Evolutionary conservation across 1,284 basidiomycete genomes (phyloP).

Genomic region (Leccinum insigne): DNA sequence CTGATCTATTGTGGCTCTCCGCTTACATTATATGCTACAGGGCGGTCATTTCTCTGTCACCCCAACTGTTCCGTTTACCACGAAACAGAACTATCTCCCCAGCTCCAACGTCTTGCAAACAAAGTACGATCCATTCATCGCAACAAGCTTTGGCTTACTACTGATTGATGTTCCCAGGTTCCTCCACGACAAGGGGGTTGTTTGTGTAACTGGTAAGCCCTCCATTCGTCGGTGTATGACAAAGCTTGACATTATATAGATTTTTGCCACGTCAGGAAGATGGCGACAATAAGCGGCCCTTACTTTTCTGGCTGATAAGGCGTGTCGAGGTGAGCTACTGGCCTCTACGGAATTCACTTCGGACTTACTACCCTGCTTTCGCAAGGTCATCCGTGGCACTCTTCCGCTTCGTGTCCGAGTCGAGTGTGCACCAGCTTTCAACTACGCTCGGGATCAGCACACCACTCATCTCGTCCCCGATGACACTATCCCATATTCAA

Average conservation of each 20-base stretch:
- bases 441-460: slow-evolving; percentile 82
- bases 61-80: slow-evolving; percentile 64
- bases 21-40: slow-evolving; percentile 34
- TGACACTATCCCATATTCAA: slow-evolving; percentile 30
- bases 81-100: slow-evolving; percentile 87
- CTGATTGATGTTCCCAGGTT: slow-evolving; percentile 45
- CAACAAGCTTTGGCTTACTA: not conserved
- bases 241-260: slow-evolving; percentile 42
- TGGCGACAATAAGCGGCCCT: slow-evolving; percentile 49
- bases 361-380: not conserved
- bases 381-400: slow-evolving; percentile 71
- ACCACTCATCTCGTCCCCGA: slow-evolving; percentile 58
- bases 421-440: slow-evolving; percentile 92
- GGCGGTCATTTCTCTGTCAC: slow-evolving; percentile 93
- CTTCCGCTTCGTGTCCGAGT: slow-evolving; percentile 76
- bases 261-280: slow-evolving; percentile 71
- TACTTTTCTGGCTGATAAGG: slow-evolving; percentile 87
- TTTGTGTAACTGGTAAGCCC: slow-evolving; percentile 68
- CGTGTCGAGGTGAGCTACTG: slow-evolving; percentile 66
- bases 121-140: slow-evolving; percentile 45
- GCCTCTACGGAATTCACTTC: not conserved
- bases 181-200: slow-evolving; percentile 80
- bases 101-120: slow-evolving; percentile 88
- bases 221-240: not conserved
- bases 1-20: not conserved